Evolutionary conservation across 441 rosid species (phyloP).

Genomic region (Flueggea neowawraea): DNA sequence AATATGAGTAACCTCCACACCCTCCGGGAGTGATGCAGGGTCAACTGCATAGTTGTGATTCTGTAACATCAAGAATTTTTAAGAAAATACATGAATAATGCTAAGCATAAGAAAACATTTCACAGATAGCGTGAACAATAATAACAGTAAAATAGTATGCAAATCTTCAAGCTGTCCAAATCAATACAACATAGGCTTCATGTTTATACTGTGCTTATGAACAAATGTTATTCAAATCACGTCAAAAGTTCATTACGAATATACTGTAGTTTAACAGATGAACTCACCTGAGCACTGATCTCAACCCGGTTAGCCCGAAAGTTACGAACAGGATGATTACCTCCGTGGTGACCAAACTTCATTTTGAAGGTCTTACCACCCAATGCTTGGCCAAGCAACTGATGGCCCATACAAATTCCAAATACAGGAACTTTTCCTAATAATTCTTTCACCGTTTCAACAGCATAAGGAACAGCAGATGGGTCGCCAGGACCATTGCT

Average conservation of each 20-base stretch:
- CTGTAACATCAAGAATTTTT: slow-evolving; percentile 27
- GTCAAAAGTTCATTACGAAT: not conserved
- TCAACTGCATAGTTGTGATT: slow-evolving; percentile 80
- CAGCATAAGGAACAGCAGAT: slow-evolving; percentile 92
- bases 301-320: slow-evolving; percentile 62
- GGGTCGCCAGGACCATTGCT: slow-evolving; percentile 99
- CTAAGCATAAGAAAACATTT: not conserved
- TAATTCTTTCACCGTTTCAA: slow-evolving; percentile 72
- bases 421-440: slow-evolving; percentile 85
- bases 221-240: not conserved
- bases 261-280: not conserved
- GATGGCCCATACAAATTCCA: slow-evolving; percentile 99
- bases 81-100: not conserved
- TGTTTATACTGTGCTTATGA: too few species aligned
- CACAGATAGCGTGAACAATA: not conserved
- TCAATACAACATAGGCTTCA: too few species aligned
- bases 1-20: slow-evolving; percentile 65
- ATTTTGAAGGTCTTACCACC: slow-evolving; percentile 93
- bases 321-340: slow-evolving; percentile 88
- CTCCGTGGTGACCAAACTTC: slow-evolving; percentile 99
- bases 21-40: slow-evolving; percentile 64
- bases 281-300: slow-evolving; percentile 81
- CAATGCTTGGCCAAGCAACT: slow-evolving; percentile 89
- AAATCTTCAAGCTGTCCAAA: too few species aligned
- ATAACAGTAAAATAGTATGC: not conserved